Evolutionary conservation across 139 green algal genomes (phyloP).

Genomic region (Gonium pectorale): DNA sequence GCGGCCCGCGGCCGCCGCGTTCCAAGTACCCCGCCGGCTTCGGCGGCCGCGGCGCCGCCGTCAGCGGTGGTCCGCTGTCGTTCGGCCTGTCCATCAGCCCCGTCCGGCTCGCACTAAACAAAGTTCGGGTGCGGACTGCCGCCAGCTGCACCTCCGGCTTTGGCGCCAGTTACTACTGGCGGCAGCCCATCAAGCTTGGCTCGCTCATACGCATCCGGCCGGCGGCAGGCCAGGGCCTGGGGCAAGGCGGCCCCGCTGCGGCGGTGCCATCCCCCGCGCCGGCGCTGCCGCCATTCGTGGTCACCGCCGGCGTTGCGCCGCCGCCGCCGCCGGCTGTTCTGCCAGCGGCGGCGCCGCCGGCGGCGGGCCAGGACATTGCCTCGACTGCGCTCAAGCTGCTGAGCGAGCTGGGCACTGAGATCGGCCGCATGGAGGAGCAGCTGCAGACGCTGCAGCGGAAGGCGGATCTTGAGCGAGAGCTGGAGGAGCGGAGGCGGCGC

Average conservation of each 20-base stretch:
- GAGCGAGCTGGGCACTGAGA: constrained; percentile 28
- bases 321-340: not conserved
- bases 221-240: not conserved
- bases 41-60: not conserved
- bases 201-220: constrained; percentile 7
- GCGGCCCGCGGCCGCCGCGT: not conserved
- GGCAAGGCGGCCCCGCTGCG: not conserved
- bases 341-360: not conserved
- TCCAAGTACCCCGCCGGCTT: not conserved
- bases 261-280: not conserved
- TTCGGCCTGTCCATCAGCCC: not conserved
- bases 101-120: not conserved
- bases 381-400: constrained; percentile 8
- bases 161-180: constrained; percentile 34
- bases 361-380: not conserved
- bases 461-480: not conserved
- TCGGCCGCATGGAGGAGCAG: constrained; percentile 17
- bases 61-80: too few species aligned
- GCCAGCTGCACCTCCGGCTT: not conserved
- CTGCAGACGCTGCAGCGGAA: constrained; percentile 9
- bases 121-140: not conserved
- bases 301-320: not conserved
- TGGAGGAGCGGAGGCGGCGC: not conserved
- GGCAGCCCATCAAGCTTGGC: not conserved
- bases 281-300: not conserved